Percentiles rank a stretch among this genome's conserved stretches.
Evolutionary conservation across 208 protist genomes (phyloP).

Genomic region (Acanthamoeba lugdunensis): DNA sequence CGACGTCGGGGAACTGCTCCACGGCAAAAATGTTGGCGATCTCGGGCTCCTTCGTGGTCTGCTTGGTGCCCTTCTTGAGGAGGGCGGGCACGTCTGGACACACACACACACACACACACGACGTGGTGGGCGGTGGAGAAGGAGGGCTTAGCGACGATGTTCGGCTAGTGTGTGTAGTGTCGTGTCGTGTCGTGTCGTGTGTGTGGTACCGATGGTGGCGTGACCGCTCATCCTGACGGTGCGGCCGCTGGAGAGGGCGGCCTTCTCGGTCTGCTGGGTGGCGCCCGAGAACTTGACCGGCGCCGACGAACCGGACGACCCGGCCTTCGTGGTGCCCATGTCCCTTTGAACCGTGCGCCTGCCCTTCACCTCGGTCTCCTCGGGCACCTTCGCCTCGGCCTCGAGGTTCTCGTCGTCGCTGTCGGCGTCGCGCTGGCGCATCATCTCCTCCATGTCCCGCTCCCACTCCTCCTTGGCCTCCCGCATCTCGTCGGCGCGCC

Average conservation of each 20-base stretch:
- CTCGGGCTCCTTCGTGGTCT: background rate
- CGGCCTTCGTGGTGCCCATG: no score
- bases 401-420: background rate
- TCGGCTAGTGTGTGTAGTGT: no score
- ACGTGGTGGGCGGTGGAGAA: background rate
- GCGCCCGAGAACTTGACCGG: constrained; percentile 61
- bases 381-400: background rate
- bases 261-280: constrained; percentile 53
- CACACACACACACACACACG: background rate
- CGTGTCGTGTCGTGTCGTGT: background rate
- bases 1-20: constrained; percentile 60
- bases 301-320: background rate
- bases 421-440: background rate
- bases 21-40: constrained; percentile 50
- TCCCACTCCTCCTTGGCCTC: constrained; percentile 63
- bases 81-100: background rate
- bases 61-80: constrained; percentile 22
- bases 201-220: constrained; percentile 15
- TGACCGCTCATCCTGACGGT: constrained; percentile 53
- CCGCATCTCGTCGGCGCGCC: constrained; percentile 11
- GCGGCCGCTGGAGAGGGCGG: constrained; percentile 53
- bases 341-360: background rate
- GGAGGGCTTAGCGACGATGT: background rate
- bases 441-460: constrained; percentile 41
- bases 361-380: constrained; percentile 1